phyloP scores from a whole-genome alignment of 2,329 filamentous ascomycete genomes.

The Trichoderma sp. region DNA sequence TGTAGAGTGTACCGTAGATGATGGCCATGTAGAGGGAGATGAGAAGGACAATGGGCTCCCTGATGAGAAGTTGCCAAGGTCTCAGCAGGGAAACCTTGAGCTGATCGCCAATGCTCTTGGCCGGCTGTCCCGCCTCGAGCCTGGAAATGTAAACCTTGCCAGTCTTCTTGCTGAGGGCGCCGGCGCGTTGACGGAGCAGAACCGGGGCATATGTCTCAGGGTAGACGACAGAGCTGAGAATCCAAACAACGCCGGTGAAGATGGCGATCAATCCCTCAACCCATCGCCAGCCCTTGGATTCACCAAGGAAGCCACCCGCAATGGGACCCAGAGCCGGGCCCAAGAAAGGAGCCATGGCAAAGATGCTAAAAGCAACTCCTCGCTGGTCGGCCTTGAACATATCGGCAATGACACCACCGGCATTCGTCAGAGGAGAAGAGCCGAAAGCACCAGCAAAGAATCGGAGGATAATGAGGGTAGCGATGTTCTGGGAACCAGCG shows the following conservation, averaged over 20 bases:
- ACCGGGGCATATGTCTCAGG: constrained; percentile 65
- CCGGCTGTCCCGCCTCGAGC: constrained; percentile 50
- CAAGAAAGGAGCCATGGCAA: constrained; percentile 66
- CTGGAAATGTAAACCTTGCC: constrained; percentile 60
- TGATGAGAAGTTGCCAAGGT: constrained; percentile 68
- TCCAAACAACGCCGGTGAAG: constrained; percentile 63
- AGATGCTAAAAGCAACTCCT: constrained; percentile 62
- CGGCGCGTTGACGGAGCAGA: constrained; percentile 57
- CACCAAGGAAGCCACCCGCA: constrained; percentile 64
- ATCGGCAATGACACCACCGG: constrained; percentile 66
- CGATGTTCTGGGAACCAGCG: constrained; percentile 61
- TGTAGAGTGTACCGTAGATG: constrained; percentile 58
- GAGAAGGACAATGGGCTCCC: constrained; percentile 68
- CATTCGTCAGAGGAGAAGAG: constrained; percentile 64
- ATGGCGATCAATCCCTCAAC: constrained; percentile 65
- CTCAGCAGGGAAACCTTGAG: constrained; percentile 62
- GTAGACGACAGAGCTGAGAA: constrained; percentile 53
- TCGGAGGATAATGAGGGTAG: constrained; percentile 66
- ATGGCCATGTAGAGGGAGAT: constrained; percentile 67
- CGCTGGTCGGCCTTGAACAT: constrained; percentile 60
- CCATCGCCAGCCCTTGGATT: constrained; percentile 67
- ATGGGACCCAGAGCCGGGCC: constrained; percentile 65
- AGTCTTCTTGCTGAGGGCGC: constrained; percentile 53
- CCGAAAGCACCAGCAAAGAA: constrained; percentile 69
- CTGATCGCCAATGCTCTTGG: constrained; percentile 49